phyloP scores from a whole-genome alignment of 768 basidiomycete species.

The Trametes sanguinea region DNA sequence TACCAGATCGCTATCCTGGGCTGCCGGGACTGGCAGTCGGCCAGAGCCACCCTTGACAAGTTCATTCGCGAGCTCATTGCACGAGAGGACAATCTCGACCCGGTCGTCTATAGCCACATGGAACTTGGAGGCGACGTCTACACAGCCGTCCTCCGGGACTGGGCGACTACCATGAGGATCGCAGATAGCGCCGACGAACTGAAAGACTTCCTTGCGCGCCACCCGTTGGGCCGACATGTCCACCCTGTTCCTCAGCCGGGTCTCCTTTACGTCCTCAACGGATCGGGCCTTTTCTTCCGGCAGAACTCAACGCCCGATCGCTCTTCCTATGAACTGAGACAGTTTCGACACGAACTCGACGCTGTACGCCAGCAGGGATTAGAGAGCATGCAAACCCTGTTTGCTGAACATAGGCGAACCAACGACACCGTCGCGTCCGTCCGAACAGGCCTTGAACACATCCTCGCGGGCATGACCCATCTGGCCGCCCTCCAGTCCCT shows the following conservation, averaged over 20 bases:
- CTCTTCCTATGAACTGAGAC: not conserved
- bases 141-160: conserved; percentile 2
- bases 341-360: not conserved
- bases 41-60: not conserved
- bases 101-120: not conserved
- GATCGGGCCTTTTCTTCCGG: not conserved
- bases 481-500: not conserved
- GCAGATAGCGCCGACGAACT: not conserved
- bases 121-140: conserved; percentile 4
- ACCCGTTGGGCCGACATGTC: not conserved
- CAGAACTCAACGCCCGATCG: too few relatives aligned
- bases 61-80: not conserved
- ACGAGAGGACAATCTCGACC: not conserved
- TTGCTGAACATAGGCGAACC: not conserved
- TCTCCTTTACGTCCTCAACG: not conserved
- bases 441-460: not conserved
- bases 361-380: not conserved
- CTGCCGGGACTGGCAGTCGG: not conserved
- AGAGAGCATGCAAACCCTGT: not conserved
- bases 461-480: not conserved
- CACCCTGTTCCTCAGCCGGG: not conserved
- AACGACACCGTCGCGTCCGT: not conserved
- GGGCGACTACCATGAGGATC: not conserved
- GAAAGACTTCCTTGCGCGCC: not conserved
- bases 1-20: not conserved